Base-by-base conservation (phyloP, 441 rosid species). In the Syzygium syzygioides region DNA sequence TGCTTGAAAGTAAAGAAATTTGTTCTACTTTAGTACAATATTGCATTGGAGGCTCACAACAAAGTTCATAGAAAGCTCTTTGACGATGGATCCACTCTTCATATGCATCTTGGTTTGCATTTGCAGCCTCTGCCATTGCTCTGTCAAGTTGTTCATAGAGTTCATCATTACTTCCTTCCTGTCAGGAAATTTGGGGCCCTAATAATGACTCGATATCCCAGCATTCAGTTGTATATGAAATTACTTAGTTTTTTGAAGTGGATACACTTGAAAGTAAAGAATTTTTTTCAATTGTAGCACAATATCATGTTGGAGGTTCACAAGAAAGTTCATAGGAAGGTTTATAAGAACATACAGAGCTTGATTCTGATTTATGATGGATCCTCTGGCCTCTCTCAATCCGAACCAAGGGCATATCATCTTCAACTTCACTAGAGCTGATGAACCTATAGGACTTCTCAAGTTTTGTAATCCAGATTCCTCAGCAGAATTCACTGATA, bases 31-130 rank as follows among this genome's bases (percentile, higher is more conserved):
- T 45, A 45, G 48, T 45, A 45, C 48, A 45, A 45, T 45, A 45
- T 45, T 45, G 48, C 48, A 7, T 45, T 45, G 9, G 10, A 45
- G 48, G 48, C 48, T 45, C 48, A 28, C n/a, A 60, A 60, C 32
- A 28, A 28, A 60, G 32, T 60, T 60, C 66, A 60, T 5, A 28
- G 32, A 30, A 60, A 60, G 79, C 64, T 56, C 76, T 79, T 26
- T 86, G 83, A 28, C 83, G 83, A 37, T 53, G 88, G 59, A 89
- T 57, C 86, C 86, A 52, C 85, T 86, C 90, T 32, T 89, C 41
- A 50, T 34, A 79, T 32, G 86, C 90, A 86, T 89, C 88, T 55
- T 66, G 62, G 30, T 89, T 89, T 25, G 90, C 84, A 86, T 86
- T n/a, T 45, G 86, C 86, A 86, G 86, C 86, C 60, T 86, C 86